Conservation (phyloP, 2,329 filamentous ascomycete genomes). For the Thelonectria discophora region DNA sequence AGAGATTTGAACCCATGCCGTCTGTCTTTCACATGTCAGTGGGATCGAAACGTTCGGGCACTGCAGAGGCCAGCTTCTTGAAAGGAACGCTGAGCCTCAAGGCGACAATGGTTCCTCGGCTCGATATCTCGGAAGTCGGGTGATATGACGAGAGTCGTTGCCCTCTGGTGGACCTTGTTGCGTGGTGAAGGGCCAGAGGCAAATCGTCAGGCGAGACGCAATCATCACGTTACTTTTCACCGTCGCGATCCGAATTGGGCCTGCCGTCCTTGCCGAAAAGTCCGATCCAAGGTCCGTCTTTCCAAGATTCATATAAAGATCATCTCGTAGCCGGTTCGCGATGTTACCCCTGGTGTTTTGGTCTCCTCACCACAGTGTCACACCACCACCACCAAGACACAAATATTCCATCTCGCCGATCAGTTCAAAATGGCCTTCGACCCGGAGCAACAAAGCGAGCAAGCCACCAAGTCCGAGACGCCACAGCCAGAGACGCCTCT, state of each 20-base stretch:
- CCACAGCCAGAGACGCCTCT: background rate
- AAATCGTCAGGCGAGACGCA: conserved; percentile 12
- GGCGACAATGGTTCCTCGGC: conserved; percentile 1
- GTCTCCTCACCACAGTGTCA: background rate
- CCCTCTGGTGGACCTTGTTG: conserved; percentile 9
- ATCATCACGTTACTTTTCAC: conserved; percentile 18
- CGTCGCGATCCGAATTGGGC: background rate
- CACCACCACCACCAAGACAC: background rate
- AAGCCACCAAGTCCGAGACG: background rate
- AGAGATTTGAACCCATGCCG: background rate
- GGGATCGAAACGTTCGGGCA: background rate
- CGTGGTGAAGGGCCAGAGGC: background rate
- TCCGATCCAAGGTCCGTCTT: conserved; percentile 6
- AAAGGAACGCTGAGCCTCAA: background rate
- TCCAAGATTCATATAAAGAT: conserved; percentile 14
- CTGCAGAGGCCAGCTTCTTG: background rate
- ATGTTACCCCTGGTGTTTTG: background rate
- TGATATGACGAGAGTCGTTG: conserved; percentile 6
- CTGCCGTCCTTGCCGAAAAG: conserved; percentile 22
- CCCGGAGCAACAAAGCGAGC: background rate
- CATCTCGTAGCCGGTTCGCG: background rate
- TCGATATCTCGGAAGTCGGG: conserved; percentile 6
- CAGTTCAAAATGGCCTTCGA: conserved; percentile 6
- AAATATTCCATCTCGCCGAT: no score
- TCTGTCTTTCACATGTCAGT: background rate